Conservation (phyloP, 1,284 basidiomycete genomes). For the Schizophyllum amplum region DNA sequence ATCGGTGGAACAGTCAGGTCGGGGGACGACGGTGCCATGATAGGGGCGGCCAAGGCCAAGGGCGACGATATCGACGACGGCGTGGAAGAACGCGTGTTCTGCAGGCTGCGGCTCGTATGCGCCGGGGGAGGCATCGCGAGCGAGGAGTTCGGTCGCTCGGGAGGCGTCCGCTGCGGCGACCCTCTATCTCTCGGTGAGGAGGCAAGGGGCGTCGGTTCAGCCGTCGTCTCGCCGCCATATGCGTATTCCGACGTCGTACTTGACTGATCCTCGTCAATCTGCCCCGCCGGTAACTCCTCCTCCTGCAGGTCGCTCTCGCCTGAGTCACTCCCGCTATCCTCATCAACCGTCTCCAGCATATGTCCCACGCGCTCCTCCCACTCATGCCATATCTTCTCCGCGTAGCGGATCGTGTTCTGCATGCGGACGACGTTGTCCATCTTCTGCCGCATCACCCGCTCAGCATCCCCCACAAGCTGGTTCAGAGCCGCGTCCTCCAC, state of each 20-base stretch:
- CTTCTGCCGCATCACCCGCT: slow-evolving; percentile 87
- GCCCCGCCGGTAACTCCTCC: slow-evolving; percentile 18
- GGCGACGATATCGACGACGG: slow-evolving; percentile 81
- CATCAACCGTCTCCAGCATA: slow-evolving; percentile 54
- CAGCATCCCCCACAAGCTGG: slow-evolving; percentile 79
- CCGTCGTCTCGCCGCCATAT: slow-evolving; percentile 33
- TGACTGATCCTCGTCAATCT: slow-evolving; percentile 40
- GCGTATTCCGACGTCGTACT: slow-evolving; percentile 61
- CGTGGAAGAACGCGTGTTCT: slow-evolving; percentile 74
- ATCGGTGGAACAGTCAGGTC: slow-evolving; percentile 54
- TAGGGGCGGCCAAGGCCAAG: slow-evolving; percentile 71
- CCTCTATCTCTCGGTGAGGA: slow-evolving; percentile 46
- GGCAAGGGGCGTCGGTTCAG: slow-evolving; percentile 61
- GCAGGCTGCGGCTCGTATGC: slow-evolving; percentile 12
- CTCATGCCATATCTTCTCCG: slow-evolving; percentile 95
- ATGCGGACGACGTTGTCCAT: slow-evolving; percentile 92
- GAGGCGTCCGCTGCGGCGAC: slow-evolving; percentile 20
- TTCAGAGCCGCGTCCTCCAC: slow-evolving; percentile 83
- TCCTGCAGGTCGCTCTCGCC: slow-evolving; percentile 27
- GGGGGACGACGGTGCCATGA: slow-evolving; percentile 55
- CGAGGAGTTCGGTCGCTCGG: slow-evolving; percentile 20
- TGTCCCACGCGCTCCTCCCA: slow-evolving; percentile 88
- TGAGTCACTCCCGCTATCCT: slow-evolving; percentile 31
- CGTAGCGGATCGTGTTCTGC: slow-evolving; percentile 96
- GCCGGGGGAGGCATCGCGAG: slow-evolving; percentile 25